phyloP scores from a whole-genome alignment of 2,329 filamentous ascomycete genomes.

The Orbilia brochopaga region DNA sequence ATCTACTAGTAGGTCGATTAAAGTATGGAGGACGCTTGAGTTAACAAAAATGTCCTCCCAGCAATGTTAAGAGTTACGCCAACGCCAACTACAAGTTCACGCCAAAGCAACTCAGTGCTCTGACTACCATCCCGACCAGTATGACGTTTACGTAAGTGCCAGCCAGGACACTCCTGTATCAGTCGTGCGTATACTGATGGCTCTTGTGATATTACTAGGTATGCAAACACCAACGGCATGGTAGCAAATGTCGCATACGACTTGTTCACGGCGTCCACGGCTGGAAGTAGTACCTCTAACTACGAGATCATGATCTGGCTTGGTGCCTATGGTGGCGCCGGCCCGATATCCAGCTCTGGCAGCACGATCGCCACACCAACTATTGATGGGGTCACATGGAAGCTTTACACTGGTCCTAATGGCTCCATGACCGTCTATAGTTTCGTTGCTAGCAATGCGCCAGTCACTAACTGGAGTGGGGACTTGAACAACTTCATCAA shows the following conservation, averaged over 20 bases:
- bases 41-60: conserved; percentile 2
- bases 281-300: conserved; percentile 60
- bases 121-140: conserved; percentile 58
- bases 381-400: conserved; percentile 65
- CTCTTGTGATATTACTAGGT: conserved; percentile 57
- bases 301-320: conserved; percentile 74
- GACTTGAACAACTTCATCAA: conserved; percentile 67
- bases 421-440: conserved; percentile 67
- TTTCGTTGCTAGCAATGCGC: conserved; percentile 63
- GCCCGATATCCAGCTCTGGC: conserved; percentile 67
- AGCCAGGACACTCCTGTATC: not conserved
- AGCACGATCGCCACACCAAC: conserved; percentile 64
- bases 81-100: conserved; percentile 56
- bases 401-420: conserved; percentile 68
- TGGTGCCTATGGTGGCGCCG: conserved; percentile 65
- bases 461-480: conserved; percentile 64
- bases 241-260: conserved; percentile 69
- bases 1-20: too few relatives aligned
- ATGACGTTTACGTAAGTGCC: conserved; percentile 59
- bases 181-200: not conserved
- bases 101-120: conserved; percentile 57
- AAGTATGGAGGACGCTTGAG: too few relatives aligned
- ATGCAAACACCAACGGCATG: conserved; percentile 61
- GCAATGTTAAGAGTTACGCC: conserved; percentile 55
- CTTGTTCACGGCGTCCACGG: conserved; percentile 64